Evolutionary conservation across 345 rosid genomes (phyloP).

Genomic region (Limnanthes douglasii): DNA sequence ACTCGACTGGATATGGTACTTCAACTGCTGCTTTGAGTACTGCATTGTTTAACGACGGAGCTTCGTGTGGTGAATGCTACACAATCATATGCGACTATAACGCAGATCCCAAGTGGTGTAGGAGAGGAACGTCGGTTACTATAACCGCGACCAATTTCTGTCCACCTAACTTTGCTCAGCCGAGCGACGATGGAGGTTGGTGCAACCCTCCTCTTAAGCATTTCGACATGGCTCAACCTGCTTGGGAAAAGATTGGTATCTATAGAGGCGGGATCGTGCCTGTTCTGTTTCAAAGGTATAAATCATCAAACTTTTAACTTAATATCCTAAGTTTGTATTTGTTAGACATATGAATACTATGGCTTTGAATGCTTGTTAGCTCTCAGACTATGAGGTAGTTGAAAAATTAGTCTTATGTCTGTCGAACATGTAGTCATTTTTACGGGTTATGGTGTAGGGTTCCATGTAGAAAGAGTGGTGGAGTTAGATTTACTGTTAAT

Average conservation of each 20-base stretch:
- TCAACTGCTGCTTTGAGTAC: conserved; percentile 59
- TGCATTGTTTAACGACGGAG: conserved; percentile 50
- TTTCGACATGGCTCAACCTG: conserved; percentile 89
- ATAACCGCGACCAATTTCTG: conserved; percentile 71
- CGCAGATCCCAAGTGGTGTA: conserved; percentile 51
- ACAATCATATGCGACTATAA: conserved; percentile 30
- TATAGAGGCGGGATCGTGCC: conserved; percentile 81
- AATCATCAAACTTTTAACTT: not conserved
- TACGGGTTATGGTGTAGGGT: conserved; percentile 22
- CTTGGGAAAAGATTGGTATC: conserved; percentile 70
- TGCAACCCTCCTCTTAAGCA: conserved; percentile 90
- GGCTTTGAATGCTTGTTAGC: not conserved
- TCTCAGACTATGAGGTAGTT: not conserved
- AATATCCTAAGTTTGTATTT: not conserved
- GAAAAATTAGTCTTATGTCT: not conserved
- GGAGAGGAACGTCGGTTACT: conserved; percentile 40
- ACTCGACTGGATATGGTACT: conserved; percentile 41
- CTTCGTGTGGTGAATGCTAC: conserved; percentile 63
- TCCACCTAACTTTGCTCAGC: conserved; percentile 61
- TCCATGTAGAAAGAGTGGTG: conserved; percentile 48
- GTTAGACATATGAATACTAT: not conserved
- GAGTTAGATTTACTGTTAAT: conserved; percentile 56
- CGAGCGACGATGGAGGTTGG: conserved; percentile 77
- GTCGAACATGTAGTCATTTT: not conserved
- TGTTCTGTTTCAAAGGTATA: conserved; percentile 50